Base-by-base conservation (phyloP, 176 grass and related monocot genomes). In the Avena insularis region DNA sequence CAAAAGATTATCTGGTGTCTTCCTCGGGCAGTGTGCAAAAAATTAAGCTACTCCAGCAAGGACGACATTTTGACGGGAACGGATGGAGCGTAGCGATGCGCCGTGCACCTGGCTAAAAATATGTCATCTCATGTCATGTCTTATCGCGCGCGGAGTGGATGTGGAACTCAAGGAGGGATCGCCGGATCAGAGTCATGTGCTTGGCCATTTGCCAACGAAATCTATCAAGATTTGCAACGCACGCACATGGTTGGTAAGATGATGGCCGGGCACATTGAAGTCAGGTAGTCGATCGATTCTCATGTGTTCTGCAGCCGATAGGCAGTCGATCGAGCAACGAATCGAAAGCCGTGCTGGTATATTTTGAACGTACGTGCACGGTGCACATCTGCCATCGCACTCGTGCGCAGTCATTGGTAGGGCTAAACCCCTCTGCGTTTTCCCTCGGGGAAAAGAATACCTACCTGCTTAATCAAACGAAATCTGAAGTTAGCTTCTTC, bases 121-220 rank as follows among this genome's bases (percentile, higher is more conserved):
- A 83, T 4, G 65, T 38, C 36, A 36, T 6, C 5, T 83, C 63
- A 49, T 50, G 73, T 83, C 63, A 49, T 50, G 73, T 60, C 80
- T 61, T 15, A 29, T 88, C 87, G 47, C 12, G 80, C 87, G 47
- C 12, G 80, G 53, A 33, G 40, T 6, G 40, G 40, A 29, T 29
- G 73, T 48, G 72, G 25, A 73, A 71, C 66, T 87, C 54, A 50
- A 81, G 78, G 64, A 29, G 12, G 9, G 23, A 67, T 35, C 29
- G 21, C 59, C 59, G 14, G 64, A 88, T 50, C 8, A 60, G 15
- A 1, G 53, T 40, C 87, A 84, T 72, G 87, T 71, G 81, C 43
- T 8, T 61, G 46, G 20, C 14, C 64, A 43, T 84, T 45, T n/a
- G 81, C 43, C 40, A 29, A 29, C 29, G 20, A 61, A 79, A 72